Base-by-base conservation (phyloP, 805 yeast genomes). In the Saccharomyces jurei region DNA sequence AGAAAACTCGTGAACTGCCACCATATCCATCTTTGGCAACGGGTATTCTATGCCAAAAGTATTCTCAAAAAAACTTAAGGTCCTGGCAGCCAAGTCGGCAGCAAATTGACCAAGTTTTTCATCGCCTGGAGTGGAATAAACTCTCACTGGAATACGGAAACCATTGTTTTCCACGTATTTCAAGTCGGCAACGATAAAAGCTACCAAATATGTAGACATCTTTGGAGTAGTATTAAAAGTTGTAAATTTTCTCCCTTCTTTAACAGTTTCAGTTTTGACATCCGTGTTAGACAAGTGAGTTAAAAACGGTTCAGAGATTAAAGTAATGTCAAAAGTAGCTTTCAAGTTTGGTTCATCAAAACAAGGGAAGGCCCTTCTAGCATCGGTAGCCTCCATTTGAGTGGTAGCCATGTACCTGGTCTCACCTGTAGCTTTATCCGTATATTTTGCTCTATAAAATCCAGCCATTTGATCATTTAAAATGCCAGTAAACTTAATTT, bases 281-380 rank as follows among this genome's bases (percentile, higher is more conserved):
- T 82, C 85, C 86, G 83, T 83, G 68, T 85, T 85, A 48, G 89
- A 82, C 63, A 85, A 75, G 58, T 82, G 83, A 50, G 85, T 83
- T 62, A 77, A 72, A 48, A 74, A 63, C 58, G 69, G 65, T 58
- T 78, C 78, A 41, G 86, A 79, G 51, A 81, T 73, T 56, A 85
- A 75, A 28, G 80, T 69, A 53, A 86, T 77, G 56, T 78, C 81
- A 60, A 82, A 85, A 52, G 81, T 77, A 49, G 89, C 87, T 71
- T 86, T 85, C 53, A 81, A 74, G 49, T 81, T 77, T 8, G 90
- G 89, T 70, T 85, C 88, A 68, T 85, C 90, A 60, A 82, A 82
- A 63, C 83, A 83, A 21, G 90, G 90, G 78, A 86, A 86, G 5
- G 90, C 89, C 55, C 86, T 77, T 62, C 90, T 81, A 65, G 88